These are phyloP conservation scores for Pythium guiyangense DNA, from an alignment of 352 stramenopile genomes.

Conservation along the genomic window DNA sequence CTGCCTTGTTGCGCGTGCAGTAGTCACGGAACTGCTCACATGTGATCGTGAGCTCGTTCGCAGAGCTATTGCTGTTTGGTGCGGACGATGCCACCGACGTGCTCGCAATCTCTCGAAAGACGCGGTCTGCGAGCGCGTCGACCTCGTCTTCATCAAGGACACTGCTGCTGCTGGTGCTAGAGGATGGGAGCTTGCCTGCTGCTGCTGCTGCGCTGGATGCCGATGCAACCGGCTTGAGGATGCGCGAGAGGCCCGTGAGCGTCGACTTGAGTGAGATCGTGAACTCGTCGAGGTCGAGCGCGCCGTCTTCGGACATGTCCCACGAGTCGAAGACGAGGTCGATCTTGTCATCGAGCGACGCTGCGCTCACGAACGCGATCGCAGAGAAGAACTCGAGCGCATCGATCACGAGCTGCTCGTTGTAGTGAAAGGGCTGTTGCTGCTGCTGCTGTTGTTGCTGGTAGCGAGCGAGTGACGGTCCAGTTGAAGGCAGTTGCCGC, in stretches of 20 bases:
- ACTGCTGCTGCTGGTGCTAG: not conserved
- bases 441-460: constrained; percentile 10
- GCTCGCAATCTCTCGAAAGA: constrained; percentile 68
- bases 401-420: constrained; percentile 38
- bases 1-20: constrained; percentile 57
- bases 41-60: constrained; percentile 43
- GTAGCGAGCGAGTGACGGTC: not conserved
- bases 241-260: constrained; percentile 58
- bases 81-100: constrained; percentile 8
- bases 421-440: not conserved
- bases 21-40: constrained; percentile 79
- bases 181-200: not conserved
- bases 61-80: constrained; percentile 4
- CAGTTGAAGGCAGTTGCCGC: too few species aligned
- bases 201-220: not conserved
- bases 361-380: constrained; percentile 59
- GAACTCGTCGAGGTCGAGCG: constrained; percentile 76
- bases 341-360: constrained; percentile 70
- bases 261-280: constrained; percentile 89
- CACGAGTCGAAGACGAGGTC: constrained; percentile 84
- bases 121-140: constrained; percentile 45
- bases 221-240: constrained; percentile 30
- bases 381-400: constrained; percentile 76
- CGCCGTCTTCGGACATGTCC: constrained; percentile 83
- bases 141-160: constrained; percentile 59